phyloP scores from a whole-genome alignment of 805 yeast genomes.

The Schizosaccharomyces octosporus region DNA sequence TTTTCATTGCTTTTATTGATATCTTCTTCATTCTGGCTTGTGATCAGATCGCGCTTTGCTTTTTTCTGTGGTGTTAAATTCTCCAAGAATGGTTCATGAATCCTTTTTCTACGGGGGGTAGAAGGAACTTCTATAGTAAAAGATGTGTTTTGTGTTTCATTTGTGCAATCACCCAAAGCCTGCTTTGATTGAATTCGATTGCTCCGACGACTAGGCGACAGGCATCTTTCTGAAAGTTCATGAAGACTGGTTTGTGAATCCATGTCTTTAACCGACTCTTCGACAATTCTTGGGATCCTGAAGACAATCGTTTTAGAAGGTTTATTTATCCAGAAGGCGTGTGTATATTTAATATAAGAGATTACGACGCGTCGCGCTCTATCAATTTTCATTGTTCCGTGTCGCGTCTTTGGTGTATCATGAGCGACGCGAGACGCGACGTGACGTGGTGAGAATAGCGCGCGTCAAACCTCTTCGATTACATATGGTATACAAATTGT shows the following conservation, averaged over 20 bases:
- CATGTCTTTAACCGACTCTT: no score
- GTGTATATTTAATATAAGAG: background rate
- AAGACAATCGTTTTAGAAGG: background rate
- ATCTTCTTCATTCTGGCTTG: no score
- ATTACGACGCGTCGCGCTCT: background rate
- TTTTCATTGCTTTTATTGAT: no score
- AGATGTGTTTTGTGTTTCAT: background rate
- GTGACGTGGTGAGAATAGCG: background rate
- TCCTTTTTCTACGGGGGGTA: background rate
- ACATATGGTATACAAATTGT: no score
- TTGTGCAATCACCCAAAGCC: background rate
- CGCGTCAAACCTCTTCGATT: background rate
- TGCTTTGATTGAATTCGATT: background rate
- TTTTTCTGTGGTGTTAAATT: background rate
- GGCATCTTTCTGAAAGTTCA: background rate
- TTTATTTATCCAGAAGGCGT: background rate
- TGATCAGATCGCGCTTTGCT: background rate
- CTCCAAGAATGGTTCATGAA: background rate
- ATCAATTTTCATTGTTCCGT: no score
- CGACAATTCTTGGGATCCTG: no score
- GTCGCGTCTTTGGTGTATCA: background rate
- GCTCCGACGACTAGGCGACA: background rate
- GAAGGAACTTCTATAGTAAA: background rate
- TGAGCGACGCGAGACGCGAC: background rate
- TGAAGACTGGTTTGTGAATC: background rate